Base-by-base conservation (phyloP, 2,329 filamentous ascomycete species). In the Alternaria novae-zelandiae region DNA sequence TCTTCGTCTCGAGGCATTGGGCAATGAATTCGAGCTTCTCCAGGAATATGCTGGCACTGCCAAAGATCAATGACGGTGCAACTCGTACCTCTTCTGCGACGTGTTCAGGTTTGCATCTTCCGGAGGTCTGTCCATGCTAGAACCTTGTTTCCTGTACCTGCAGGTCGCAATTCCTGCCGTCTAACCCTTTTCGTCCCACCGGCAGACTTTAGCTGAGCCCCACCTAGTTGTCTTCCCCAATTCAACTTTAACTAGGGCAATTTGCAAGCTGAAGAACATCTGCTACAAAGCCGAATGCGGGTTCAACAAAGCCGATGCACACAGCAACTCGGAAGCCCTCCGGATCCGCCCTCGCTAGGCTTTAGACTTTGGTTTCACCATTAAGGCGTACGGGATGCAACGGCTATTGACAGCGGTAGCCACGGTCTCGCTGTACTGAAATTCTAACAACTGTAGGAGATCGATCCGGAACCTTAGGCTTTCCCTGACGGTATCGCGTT, bases 91-190 rank as follows among this genome's bases (percentile, higher is more conserved):
- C 43, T 41, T 28, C 43, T 28, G 25, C 36, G 13, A 30, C 8
- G 21, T 44, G 26, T 54, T 28, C 55, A 36, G 11, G 50, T 45
- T 32, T 32, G 23, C 41, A 23, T 57, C 49, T 46, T 30, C 47
- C 49, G 32, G 46, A 44, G n/a, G 6, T 36, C 20, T 32, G 6
- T 57, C 49, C 45, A 32, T 36, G 28, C 59, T 30, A 17, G 23
- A 47, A 44, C 59, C 54, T 45, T 63, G 60, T 55, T 36, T 50
- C 50, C 23, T 60, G 61, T 63, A 60, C 61, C 61, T 63, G 61
- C 61, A 63, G 45, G n/a, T 57, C n/a, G 51, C 55, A 17, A 17
- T 17, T 21, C 43, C 15, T 36, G 8, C 12, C n/a, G 30, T 17
- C 56, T 63, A 59, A 32, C 59, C 30, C 28, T 45, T 59, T 21